Percentiles rank a stretch among this genome's conserved stretches.
Evolutionary conservation across 768 basidiomycete genomes (phyloP).

Genomic region (Mycena albidolilacea): DNA sequence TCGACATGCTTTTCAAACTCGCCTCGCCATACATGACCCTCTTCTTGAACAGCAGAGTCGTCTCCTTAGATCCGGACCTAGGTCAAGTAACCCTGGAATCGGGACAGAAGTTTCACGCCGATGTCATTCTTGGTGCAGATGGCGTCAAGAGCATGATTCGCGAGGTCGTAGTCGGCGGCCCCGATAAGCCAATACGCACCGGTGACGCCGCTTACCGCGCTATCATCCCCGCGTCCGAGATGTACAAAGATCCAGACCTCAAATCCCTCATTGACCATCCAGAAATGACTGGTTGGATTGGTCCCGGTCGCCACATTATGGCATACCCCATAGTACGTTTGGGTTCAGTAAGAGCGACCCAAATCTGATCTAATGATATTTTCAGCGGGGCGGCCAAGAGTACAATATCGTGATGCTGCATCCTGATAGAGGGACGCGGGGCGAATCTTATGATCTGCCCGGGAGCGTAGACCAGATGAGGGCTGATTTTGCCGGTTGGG

Average conservation of each 20-base stretch:
- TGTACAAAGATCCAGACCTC: constrained; percentile 69
- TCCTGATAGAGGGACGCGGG: constrained; percentile 56
- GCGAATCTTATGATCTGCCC: constrained; percentile 61
- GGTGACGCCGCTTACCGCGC: constrained; percentile 78
- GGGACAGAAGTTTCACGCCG: constrained; percentile 58
- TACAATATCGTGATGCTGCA: constrained; percentile 64
- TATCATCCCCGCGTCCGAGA: constrained; percentile 59
- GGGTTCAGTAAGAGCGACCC: not conserved
- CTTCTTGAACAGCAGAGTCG: constrained; percentile 53
- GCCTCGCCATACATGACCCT: constrained; percentile 56
- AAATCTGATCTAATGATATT: not conserved
- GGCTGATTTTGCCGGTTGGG: constrained; percentile 63
- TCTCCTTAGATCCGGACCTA: constrained; percentile 42
- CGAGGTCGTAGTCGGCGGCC: constrained; percentile 62
- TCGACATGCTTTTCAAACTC: constrained; percentile 54
- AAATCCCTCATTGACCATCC: constrained; percentile 64
- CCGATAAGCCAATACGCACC: constrained; percentile 62
- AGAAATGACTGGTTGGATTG: constrained; percentile 75
- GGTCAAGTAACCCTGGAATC: constrained; percentile 56
- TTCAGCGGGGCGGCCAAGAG: constrained; percentile 53
- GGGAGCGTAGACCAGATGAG: constrained; percentile 63
- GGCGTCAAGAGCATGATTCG: constrained; percentile 67
- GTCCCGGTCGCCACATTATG: constrained; percentile 58
- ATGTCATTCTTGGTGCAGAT: constrained; percentile 66
- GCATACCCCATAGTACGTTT: constrained; percentile 54